Conservation (phyloP, 345 rosid species). For the Populus pruinosa region DNA sequence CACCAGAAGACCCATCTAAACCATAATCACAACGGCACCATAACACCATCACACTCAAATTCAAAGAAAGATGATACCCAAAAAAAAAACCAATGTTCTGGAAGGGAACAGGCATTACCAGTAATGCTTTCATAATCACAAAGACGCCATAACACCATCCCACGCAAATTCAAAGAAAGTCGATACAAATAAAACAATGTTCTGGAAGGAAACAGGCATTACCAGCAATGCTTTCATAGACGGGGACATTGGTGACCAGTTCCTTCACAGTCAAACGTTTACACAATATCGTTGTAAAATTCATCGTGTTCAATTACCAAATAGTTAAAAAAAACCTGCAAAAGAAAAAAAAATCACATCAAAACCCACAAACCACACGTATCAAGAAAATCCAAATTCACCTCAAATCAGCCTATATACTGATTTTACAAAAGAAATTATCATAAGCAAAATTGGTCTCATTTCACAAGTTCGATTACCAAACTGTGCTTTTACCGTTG, state of each 20-base stretch:
- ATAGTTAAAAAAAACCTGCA: background rate
- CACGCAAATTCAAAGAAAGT: background rate
- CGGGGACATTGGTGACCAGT: conserved; percentile 26
- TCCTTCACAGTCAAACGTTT: conserved; percentile 30
- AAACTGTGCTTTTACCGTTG: too few relatives aligned
- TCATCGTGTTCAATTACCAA: conserved; percentile 7
- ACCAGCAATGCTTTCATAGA: conserved; percentile 22
- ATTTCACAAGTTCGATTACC: background rate
- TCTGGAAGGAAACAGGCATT: background rate
- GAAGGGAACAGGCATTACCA: conserved; percentile 9
- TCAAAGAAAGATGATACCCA: background rate
- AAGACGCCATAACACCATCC: background rate
- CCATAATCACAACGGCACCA: background rate
- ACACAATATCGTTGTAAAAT: conserved; percentile 21
- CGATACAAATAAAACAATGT: background rate
- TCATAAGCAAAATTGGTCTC: background rate
- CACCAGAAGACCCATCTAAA: conserved; percentile 53
- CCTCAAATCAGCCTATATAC: background rate
- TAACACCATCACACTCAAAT: background rate
- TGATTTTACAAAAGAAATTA: background rate
- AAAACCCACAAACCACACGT: background rate
- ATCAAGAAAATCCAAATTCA: background rate
- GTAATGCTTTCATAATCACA: conserved; percentile 15
- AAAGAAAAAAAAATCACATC: too few relatives aligned
- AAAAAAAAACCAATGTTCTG: too few relatives aligned